Evolutionary conservation across 331 rosid species (phyloP).

Genomic region (Prunus yedoensis): DNA sequence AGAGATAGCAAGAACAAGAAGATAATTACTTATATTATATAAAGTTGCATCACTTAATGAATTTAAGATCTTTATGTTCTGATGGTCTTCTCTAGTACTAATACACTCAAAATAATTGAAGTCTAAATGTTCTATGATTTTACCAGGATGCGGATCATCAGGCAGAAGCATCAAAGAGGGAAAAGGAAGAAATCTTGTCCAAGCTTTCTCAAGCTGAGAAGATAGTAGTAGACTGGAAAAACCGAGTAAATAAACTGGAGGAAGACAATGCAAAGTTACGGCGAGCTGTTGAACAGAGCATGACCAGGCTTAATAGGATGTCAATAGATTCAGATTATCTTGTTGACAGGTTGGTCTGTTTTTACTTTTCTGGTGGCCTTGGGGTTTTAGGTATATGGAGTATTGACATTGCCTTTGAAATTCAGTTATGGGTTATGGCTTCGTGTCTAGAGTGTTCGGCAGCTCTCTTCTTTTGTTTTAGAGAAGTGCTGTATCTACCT

Average conservation of each 20-base stretch:
- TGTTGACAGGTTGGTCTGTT: constrained; percentile 78
- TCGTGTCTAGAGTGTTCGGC: neutral
- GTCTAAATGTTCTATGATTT: constrained; percentile 30
- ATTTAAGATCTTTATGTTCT: neutral
- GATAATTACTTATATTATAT: neutral
- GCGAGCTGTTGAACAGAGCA: constrained; percentile 81
- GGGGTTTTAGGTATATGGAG: neutral
- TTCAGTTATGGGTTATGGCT: constrained; percentile 6
- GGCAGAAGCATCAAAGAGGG: constrained; percentile 51
- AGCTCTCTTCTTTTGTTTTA: neutral
- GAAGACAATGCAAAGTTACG: constrained; percentile 85
- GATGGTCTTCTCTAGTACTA: neutral
- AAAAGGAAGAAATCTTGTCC: constrained; percentile 60
- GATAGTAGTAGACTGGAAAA: constrained; percentile 68
- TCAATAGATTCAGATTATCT: constrained; percentile 88
- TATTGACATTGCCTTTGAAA: neutral
- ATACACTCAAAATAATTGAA: neutral
- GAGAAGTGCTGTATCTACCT: neutral
- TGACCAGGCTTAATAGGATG: constrained; percentile 92
- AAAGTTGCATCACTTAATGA: neutral
- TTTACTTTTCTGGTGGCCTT: constrained; percentile 18
- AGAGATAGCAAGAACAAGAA: neutral
- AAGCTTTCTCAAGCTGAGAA: constrained; percentile 68
- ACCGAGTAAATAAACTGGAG: constrained; percentile 83
- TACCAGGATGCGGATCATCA: constrained; percentile 66